Evolutionary conservation across 73 alveolate species (phyloP).

Genomic region (Paramecium octaurelia): DNA sequence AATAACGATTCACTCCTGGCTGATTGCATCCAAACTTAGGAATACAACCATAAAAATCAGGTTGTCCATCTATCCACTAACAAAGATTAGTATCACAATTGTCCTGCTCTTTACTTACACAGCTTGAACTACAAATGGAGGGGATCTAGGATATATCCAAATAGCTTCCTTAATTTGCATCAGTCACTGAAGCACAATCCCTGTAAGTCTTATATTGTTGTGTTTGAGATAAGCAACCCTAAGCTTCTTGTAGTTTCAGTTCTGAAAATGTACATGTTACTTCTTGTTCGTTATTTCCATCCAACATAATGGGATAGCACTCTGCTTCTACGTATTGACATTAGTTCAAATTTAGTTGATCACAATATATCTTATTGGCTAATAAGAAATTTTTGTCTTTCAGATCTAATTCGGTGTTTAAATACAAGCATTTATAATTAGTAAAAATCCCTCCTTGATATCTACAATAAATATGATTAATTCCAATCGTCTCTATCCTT

Average conservation of each 20-base stretch:
- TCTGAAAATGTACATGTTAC: neutral
- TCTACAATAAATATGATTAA: constrained; percentile 47
- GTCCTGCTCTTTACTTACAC: neutral
- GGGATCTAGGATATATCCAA: neutral
- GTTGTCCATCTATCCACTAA: neutral
- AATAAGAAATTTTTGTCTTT: neutral
- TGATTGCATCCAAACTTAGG: neutral
- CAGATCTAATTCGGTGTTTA: neutral
- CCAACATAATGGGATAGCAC: neutral
- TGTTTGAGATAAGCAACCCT: neutral
- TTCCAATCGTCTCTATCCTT: neutral
- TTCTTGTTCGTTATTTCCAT: neutral
- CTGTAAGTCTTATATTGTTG: neutral
- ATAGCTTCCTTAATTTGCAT: neutral
- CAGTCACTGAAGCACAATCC: neutral
- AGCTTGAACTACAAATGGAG: neutral
- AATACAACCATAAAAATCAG: neutral
- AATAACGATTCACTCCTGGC: neutral
- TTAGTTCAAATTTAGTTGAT: neutral
- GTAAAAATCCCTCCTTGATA: neutral
- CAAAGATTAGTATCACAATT: neutral
- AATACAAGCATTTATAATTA: neutral
- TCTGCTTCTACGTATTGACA: neutral
- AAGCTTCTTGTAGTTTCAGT: neutral
- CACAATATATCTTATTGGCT: neutral